phyloP scores from a whole-genome alignment of 148 eudicot species.

The Chenopodium quinoa region DNA sequence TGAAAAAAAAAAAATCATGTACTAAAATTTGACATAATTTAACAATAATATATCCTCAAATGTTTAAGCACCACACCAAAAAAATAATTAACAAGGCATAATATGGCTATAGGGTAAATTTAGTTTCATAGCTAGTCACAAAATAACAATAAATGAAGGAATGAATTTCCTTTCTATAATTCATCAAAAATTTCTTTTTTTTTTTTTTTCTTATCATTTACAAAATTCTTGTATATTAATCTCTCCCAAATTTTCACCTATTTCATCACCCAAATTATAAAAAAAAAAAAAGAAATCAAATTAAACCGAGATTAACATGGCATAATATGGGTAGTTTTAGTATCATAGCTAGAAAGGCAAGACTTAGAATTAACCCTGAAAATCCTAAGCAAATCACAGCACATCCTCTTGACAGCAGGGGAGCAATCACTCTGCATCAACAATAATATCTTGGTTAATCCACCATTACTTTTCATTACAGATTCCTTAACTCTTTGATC shows the following conservation, averaged over 20 bases:
- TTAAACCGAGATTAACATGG: slow-evolving; percentile 34
- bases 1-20: too few relatives aligned
- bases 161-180: slow-evolving; percentile 2
- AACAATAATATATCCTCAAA: too few relatives aligned
- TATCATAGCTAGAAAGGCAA: slow-evolving; percentile 54
- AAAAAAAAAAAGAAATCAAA: background rate
- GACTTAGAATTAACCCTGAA: slow-evolving; percentile 54
- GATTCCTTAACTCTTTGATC: slow-evolving; percentile 48
- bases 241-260: background rate
- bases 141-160: background rate
- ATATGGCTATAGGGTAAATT: background rate
- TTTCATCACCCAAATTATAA: background rate
- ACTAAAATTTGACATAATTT: too few relatives aligned
- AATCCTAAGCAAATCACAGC: slow-evolving; percentile 61
- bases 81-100: background rate
- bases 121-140: background rate
- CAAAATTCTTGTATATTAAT: slow-evolving; percentile 11
- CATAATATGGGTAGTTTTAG: slow-evolving; percentile 76
- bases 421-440: slow-evolving; percentile 73
- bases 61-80: too few relatives aligned
- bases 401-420: slow-evolving; percentile 59
- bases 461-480: slow-evolving; percentile 59
- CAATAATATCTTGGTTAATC: slow-evolving; percentile 56
- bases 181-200: slow-evolving; percentile 1
- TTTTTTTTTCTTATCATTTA: background rate